Percentiles rank a stretch among this genome's conserved stretches.
phyloP scores from a whole-genome alignment of 345 rosid species.

The Citrus sp. region DNA sequence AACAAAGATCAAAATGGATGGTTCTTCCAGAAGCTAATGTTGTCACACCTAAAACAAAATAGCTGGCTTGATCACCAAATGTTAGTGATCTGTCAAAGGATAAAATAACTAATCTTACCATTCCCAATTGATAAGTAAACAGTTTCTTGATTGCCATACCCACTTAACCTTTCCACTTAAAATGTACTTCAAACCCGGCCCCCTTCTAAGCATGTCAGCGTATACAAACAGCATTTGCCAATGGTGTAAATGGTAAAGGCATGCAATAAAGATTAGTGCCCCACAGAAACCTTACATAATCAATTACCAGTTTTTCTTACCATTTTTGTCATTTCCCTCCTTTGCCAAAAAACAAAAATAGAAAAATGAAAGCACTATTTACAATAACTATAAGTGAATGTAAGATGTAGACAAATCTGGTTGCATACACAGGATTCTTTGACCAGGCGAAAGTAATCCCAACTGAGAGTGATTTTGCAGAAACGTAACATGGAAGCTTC shows the following conservation, averaged over 20 bases:
- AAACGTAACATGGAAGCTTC: slow-evolving; percentile 61
- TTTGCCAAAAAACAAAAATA: not conserved
- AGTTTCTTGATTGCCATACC: not conserved
- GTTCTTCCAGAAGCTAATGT: not conserved
- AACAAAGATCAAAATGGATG: not conserved
- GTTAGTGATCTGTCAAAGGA: not conserved
- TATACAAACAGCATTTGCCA: not conserved
- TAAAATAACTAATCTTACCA: not conserved
- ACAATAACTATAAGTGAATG: not conserved
- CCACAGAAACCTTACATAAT: not conserved
- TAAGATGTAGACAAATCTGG: not conserved
- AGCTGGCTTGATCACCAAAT: slow-evolving; percentile 2
- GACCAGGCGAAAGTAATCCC: slow-evolving; percentile 75
- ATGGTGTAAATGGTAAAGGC: not conserved
- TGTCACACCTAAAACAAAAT: not conserved
- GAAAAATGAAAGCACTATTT: not conserved
- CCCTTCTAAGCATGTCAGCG: not conserved
- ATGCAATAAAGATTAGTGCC: not conserved
- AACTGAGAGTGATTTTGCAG: slow-evolving; percentile 59
- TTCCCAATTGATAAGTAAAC: slow-evolving; percentile 1
- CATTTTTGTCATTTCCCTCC: slow-evolving; percentile 29
- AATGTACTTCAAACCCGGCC: not conserved
- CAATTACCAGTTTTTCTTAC: not conserved
- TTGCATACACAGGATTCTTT: slow-evolving; percentile 39
- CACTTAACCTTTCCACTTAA: not conserved